A percentile compares a stretch with the other conserved stretches of the same genome.
phyloP scores from a whole-genome alignment of 2,329 filamentous ascomycete species.

The Macrophomina pseudophaseolina region DNA sequence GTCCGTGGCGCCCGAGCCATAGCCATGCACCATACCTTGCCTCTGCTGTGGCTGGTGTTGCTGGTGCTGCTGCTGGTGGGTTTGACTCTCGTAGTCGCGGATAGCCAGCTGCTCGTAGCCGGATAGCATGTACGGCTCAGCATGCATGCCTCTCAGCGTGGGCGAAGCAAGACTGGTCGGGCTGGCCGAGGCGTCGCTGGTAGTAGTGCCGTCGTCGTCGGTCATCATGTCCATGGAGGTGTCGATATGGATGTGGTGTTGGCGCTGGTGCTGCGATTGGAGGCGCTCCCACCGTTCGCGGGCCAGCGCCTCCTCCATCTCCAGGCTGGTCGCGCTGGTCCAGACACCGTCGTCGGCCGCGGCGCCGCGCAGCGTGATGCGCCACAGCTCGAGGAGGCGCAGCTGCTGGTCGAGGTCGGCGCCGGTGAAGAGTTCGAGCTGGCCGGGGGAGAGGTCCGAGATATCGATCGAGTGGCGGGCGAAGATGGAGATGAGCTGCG shows the following conservation, averaged over 20 bases:
- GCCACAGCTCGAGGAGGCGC: slow-evolving; percentile 83
- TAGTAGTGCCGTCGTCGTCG: slow-evolving; percentile 24
- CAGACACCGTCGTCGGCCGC: slow-evolving; percentile 62
- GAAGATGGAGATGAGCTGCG: slow-evolving; percentile 58
- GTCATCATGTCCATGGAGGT: slow-evolving; percentile 23
- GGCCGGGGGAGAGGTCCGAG: slow-evolving; percentile 70
- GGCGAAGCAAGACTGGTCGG: slow-evolving; percentile 7
- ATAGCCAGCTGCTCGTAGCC: slow-evolving; percentile 76
- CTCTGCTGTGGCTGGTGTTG: slow-evolving; percentile 1
- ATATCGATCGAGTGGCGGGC: slow-evolving; percentile 73
- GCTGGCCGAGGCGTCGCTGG: slow-evolving; percentile 1
- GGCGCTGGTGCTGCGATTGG: slow-evolving; percentile 2
- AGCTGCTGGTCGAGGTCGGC: slow-evolving; percentile 74
- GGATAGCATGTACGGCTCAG: slow-evolving; percentile 82
- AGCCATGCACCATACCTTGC: slow-evolving; percentile 35
- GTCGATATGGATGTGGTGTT: background rate
- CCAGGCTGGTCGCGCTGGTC: slow-evolving; percentile 61
- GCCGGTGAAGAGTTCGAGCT: slow-evolving; percentile 78
- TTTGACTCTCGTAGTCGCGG: slow-evolving; percentile 62
- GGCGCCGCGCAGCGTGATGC: slow-evolving; percentile 66
- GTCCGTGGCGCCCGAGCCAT: slow-evolving; percentile 60
- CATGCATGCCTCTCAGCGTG: slow-evolving; percentile 40
- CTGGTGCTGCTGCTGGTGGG: background rate
- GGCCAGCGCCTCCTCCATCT: slow-evolving; percentile 61
- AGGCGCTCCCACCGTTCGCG: slow-evolving; percentile 64